Evolutionary conservation across 2,329 filamentous ascomycete species (phyloP).

Genomic region (Orbilia blumenaviensis): DNA sequence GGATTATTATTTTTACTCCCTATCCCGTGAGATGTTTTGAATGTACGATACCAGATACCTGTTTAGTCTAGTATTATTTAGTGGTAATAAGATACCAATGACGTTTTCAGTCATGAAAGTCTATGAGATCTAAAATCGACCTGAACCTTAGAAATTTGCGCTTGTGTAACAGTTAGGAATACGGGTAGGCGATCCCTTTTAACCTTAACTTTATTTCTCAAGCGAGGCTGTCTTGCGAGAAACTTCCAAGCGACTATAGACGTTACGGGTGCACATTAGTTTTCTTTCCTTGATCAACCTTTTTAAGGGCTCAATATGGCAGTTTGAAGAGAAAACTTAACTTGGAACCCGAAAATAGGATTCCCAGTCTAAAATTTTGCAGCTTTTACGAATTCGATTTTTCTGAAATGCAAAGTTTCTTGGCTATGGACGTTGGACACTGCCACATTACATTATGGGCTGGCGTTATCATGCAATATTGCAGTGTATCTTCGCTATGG

Average conservation of each 20-base stretch:
- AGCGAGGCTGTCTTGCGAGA: constrained; percentile 13
- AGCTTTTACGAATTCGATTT: too few species aligned
- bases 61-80: constrained; percentile 4
- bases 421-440: too few species aligned
- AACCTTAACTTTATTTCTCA: constrained; percentile 28
- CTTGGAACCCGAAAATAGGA: too few species aligned
- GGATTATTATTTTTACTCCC: not conserved
- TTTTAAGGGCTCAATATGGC: not conserved
- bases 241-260: not conserved
- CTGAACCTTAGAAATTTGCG: not conserved
- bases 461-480: too few species aligned
- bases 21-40: not conserved
- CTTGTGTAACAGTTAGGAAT: not conserved
- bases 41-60: constrained; percentile 18
- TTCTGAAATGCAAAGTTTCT: too few species aligned
- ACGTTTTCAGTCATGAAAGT: not conserved
- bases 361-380: too few species aligned
- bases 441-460: too few species aligned
- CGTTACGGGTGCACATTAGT: too few species aligned
- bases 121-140: not conserved
- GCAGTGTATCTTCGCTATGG: too few species aligned
- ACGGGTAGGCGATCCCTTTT: not conserved
- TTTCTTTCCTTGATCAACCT: not conserved
- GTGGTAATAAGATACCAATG: not conserved
- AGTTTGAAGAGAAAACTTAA: not conserved